These are phyloP conservation scores for Entonaema liquescens DNA, from an alignment of 495 filamentous ascomycete genomes.

Conservation along the genomic window DNA sequence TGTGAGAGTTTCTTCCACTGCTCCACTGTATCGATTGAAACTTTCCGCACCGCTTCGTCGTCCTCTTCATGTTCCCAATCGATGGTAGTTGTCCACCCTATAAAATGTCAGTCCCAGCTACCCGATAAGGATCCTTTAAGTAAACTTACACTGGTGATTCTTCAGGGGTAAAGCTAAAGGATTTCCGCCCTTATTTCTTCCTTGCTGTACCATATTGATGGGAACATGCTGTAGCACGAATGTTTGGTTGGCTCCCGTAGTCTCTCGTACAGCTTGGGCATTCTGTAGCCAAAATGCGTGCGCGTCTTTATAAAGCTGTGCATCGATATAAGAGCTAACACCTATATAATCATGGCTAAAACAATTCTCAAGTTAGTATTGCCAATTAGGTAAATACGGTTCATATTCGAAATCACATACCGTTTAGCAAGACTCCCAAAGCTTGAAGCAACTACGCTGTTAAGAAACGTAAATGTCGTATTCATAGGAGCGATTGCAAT, in stretches of 20 bases:
- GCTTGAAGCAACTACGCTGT: background rate
- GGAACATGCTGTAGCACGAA: slow-evolving; percentile 44
- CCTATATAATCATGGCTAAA: slow-evolving; percentile 43
- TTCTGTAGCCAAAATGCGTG: slow-evolving; percentile 39
- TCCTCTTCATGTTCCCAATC: slow-evolving; percentile 27
- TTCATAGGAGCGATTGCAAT: slow-evolving; percentile 1
- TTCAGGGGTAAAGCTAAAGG: slow-evolving; percentile 14
- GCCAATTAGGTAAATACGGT: no score
- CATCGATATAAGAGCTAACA: slow-evolving; percentile 32
- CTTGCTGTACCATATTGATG: slow-evolving; percentile 16
- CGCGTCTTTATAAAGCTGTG: slow-evolving; percentile 43
- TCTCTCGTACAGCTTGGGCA: slow-evolving; percentile 16
- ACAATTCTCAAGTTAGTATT: background rate
- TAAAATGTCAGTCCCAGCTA: background rate
- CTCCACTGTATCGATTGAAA: slow-evolving; percentile 14
- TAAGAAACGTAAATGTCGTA: background rate
- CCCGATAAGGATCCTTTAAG: background rate
- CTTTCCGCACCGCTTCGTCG: slow-evolving; percentile 21
- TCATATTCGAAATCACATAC: background rate
- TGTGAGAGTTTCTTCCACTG: slow-evolving; percentile 15
- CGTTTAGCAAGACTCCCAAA: background rate
- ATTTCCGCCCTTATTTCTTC: slow-evolving; percentile 28
- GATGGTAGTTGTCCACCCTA: slow-evolving; percentile 36
- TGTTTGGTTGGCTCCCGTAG: slow-evolving; percentile 41
- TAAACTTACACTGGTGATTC: slow-evolving; percentile 20